Evolutionary conservation across 371 early-diverging fungal genomes (phyloP).

Genomic region (Rhizopus sp.): DNA sequence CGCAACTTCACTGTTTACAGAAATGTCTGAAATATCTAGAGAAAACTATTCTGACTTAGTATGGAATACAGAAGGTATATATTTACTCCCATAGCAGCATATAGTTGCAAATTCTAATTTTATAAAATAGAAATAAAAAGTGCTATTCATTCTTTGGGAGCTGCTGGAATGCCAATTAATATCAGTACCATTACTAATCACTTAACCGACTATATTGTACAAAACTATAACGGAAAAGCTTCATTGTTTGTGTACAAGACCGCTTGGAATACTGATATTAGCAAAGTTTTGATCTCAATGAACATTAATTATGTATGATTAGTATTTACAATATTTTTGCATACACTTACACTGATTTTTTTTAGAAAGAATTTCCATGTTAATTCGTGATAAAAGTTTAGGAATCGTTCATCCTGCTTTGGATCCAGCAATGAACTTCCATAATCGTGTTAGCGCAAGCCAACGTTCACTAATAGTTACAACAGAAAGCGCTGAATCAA

Average conservation of each 20-base stretch:
- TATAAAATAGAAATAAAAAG: constrained; percentile 10
- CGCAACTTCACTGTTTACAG: constrained; percentile 12
- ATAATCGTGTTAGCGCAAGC: constrained; percentile 3
- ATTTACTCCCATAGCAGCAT: constrained; percentile 11
- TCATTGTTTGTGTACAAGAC: constrained; percentile 12
- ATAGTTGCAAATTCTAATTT: constrained; percentile 7
- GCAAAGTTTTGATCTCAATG: constrained; percentile 14
- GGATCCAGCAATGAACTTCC: constrained; percentile 5
- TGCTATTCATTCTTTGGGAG: constrained; percentile 11
- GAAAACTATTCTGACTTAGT: constrained; percentile 8
- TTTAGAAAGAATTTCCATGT: no score
- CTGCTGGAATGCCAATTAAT: constrained; percentile 5
- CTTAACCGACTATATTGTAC: constrained; percentile 6
- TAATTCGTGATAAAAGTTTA: constrained; percentile 16
- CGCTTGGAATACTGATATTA: constrained; percentile 6
- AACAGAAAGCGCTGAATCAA: constrained; percentile 1
- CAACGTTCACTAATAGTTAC: no score
- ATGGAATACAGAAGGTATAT: constrained; percentile 16
- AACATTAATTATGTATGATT: constrained; percentile 14
- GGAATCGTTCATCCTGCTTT: constrained; percentile 6
- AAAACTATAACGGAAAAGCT: constrained; percentile 10
- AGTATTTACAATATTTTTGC: constrained; percentile 8
- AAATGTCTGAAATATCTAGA: constrained; percentile 15
- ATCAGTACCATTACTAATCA: constrained; percentile 7
- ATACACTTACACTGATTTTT: no score